A percentile compares a stretch with the other conserved stretches of the same genome.
These are phyloP conservation scores for Kurtzmaniella quercitrusa DNA, from an alignment of 1,139 yeast species.

Conservation along the genomic window DNA sequence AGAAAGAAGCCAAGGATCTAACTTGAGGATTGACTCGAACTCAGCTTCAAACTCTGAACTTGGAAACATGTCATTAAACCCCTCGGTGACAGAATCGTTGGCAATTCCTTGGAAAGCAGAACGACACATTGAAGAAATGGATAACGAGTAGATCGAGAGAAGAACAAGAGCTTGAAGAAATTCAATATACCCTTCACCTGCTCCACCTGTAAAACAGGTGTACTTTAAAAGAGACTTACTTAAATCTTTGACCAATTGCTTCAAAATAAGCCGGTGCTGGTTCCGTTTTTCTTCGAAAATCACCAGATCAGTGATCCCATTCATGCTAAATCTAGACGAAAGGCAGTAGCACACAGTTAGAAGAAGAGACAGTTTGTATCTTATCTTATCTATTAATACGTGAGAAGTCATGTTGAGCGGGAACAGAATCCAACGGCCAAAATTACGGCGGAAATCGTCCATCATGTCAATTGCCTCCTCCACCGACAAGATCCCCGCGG, in stretches of 20 bases:
- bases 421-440: conserved; percentile 76
- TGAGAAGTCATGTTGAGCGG: conserved; percentile 52
- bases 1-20: conserved; percentile 63
- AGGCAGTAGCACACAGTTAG: conserved; percentile 64
- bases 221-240: conserved; percentile 34
- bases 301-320: conserved; percentile 14
- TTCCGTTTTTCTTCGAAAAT: conserved; percentile 15
- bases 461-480: conserved; percentile 49
- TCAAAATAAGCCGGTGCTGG: conserved; percentile 21
- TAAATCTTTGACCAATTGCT: conserved; percentile 39
- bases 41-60: conserved; percentile 6
- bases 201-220: conserved; percentile 15
- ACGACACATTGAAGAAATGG: conserved; percentile 47
- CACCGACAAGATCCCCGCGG: conserved; percentile 46
- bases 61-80: not conserved
- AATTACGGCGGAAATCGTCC: conserved; percentile 58
- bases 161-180: conserved; percentile 64
- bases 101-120: conserved; percentile 7
- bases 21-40: conserved; percentile 15
- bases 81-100: not conserved
- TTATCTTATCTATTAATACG: conserved; percentile 47
- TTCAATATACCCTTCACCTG: conserved; percentile 41
- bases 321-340: conserved; percentile 47
- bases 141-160: conserved; percentile 55
- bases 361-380: conserved; percentile 54